Base-by-base conservation (phyloP, 2,329 filamentous ascomycete species). In the Claviceps purpurea region DNA sequence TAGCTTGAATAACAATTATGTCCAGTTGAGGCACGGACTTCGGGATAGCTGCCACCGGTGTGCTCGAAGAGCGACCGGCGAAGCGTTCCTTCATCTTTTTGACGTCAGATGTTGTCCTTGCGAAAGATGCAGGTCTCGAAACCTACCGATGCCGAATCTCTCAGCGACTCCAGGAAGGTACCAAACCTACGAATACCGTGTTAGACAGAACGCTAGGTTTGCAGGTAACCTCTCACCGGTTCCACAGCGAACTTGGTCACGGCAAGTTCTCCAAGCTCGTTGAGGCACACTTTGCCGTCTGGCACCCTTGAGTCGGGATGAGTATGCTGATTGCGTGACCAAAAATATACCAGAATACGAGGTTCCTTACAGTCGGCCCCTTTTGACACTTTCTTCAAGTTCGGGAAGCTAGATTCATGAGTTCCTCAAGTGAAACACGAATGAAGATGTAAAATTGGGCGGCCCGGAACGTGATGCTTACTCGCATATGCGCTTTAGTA, bases 211-310 rank as follows among this genome's bases (percentile, higher is more conserved):
- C 22, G 18, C 13, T 7, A 50, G 11, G 38, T 30, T 13, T 4
- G 14, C 20, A 22, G 24, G 38, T 18, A 22, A 46, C 1, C 34
- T 70, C 79, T 73, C 57, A 88, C 91, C 24, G 93, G 93, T 68
- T 98, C 93, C 20, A 96, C 93, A 3, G 93, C 93, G 57, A 97
- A 88, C 66, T 98, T 98, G 47, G 93, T 97, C 5, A 97, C 93
- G 37, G 86, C 86, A 40, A 97, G 75, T 65, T 97, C 93, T 52
- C 93, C 93, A 2, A 73, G 70, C n/a, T 81, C 76, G 62, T 95
- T 95, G 50, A 97, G 68, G 62, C 89, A 91, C 45, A 97, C 89
- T 64, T 90, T 93, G 50, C 93, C 91, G 65, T 98, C 93, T 0
- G 77, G 78, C 2, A 79, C 67, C 52, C 76, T 78, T 78, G 43